phyloP scores from a whole-genome alignment of 176 grass and related monocot species.

The Thinopyrum elongatum region DNA sequence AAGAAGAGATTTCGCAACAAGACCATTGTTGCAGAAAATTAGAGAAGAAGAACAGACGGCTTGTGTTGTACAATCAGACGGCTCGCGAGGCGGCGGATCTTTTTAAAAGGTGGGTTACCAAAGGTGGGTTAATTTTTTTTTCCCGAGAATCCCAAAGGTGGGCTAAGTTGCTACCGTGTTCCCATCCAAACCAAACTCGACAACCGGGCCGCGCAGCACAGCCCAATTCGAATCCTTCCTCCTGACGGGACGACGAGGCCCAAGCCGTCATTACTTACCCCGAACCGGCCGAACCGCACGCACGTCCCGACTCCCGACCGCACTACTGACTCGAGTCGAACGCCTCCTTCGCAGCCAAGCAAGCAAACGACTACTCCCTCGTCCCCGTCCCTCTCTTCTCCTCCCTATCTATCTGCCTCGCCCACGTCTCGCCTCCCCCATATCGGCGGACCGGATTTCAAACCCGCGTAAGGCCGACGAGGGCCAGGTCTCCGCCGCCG shows the following conservation, averaged over 20 bases:
- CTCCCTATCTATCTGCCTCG: slow-evolving; percentile 1
- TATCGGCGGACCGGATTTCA: slow-evolving; percentile 42
- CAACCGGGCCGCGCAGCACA: too few relatives aligned
- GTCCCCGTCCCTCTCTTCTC: not conserved
- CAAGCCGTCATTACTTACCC: not conserved
- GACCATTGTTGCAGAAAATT: too few relatives aligned
- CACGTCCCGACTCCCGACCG: not conserved
- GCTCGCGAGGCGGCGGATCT: too few relatives aligned
- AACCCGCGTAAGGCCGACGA: slow-evolving; percentile 35
- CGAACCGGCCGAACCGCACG: not conserved
- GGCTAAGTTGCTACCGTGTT: too few relatives aligned
- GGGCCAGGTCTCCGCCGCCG: slow-evolving; percentile 23
- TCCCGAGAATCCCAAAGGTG: too few relatives aligned
- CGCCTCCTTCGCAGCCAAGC: slow-evolving; percentile 24
- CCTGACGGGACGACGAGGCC: not conserved
- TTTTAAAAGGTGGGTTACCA: too few relatives aligned
- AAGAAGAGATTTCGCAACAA: too few relatives aligned
- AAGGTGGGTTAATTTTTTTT: too few relatives aligned
- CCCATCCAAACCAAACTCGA: too few relatives aligned
- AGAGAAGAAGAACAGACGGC: too few relatives aligned
- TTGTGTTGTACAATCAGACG: too few relatives aligned
- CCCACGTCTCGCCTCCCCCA: slow-evolving; percentile 1
- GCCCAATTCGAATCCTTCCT: not conserved
- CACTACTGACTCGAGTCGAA: not conserved
- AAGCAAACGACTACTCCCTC: not conserved